Evolutionary conservation across 495 filamentous ascomycete species (phyloP), one percentile per base, ranked within the genome.

Genomic region (Sporormia fimetaria): DNA sequence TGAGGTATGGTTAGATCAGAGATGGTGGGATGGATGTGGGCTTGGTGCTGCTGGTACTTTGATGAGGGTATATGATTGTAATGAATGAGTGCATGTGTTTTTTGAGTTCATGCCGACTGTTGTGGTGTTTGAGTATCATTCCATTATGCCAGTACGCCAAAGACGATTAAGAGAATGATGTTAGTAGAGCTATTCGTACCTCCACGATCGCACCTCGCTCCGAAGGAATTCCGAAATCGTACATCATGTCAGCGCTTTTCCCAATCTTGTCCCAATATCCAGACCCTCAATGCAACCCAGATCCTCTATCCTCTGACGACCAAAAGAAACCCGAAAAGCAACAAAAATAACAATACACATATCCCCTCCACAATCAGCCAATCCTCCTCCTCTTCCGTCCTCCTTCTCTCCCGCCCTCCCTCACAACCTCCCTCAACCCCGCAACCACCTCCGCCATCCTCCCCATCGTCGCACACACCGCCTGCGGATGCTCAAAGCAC

Each of bases 1-100:
- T 87, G 31, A 64, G 64, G 27, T 68, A 73, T 42, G 69, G 73
- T 21, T 78, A 65, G 57, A 38, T 17, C 11, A 4, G 21, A 4
- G 18, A 18, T 28, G n/a, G 11, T 8, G 20, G 6, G 37, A 14
- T 21, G 16, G 4, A 3, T 22, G 22, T 4, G 15, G 12, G 29
- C 12, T 5, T 32, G n/a, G n/a, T 32, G n/a, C 12, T 14, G 4
- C 12, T 4, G 4, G 16, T 4, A 11, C 20, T 22, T 24, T 38
- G 21, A 10, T 10, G 6, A 39, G n/a, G 21, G 15, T 14, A 34
- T 20, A 16, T 34, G 5, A 18, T 18, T 6, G 5, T 6, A 16
- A 34, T 20, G 11, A 32, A 32, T 5, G 6, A 16, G 12, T 20
- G 31, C n/a, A n/a, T n/a, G n/a, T n/a, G n/a, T n/a, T n/a, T n/a